A percentile compares a stretch with the other conserved stretches of the same genome.
phyloP scores from a whole-genome alignment of 345 rosid species.

The Syzygium jambos region DNA sequence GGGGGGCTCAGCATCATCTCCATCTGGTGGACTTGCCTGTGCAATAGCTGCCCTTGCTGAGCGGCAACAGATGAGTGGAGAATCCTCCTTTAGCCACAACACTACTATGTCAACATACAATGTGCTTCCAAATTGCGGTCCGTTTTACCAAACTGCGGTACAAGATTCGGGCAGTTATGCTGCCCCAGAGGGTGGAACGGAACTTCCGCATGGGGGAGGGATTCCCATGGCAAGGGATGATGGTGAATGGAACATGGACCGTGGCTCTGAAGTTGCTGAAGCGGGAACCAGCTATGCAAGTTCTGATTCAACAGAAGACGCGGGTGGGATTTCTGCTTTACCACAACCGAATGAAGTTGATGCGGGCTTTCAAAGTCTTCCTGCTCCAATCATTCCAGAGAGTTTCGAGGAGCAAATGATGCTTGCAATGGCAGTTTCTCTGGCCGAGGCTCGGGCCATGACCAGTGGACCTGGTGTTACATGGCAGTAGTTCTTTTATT shows the following conservation, averaged over 20 bases:
- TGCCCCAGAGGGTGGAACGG: constrained; percentile 17
- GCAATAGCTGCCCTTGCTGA: constrained; percentile 88
- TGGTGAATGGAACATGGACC: constrained; percentile 46
- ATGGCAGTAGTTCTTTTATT: constrained; percentile 48
- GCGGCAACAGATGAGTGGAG: constrained; percentile 66
- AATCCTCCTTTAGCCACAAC: constrained; percentile 19
- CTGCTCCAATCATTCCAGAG: constrained; percentile 61
- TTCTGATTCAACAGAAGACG: constrained; percentile 47
- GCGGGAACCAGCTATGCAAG: constrained; percentile 68
- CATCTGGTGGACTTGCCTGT: constrained; percentile 80
- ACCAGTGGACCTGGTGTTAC: constrained; percentile 40
- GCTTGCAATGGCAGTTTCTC: constrained; percentile 91
- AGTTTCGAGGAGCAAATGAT: constrained; percentile 96
- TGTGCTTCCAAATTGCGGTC: constrained; percentile 42
- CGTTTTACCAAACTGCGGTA: constrained; percentile 34
- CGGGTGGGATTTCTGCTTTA: constrained; percentile 23
- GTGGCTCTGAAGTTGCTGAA: constrained; percentile 48
- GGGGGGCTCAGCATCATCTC: constrained; percentile 57
- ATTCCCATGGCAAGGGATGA: constrained; percentile 22
- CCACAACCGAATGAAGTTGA: constrained; percentile 28
- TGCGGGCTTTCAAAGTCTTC: constrained; percentile 16
- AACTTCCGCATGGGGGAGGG: constrained; percentile 18
- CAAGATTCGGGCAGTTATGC: constrained; percentile 33
- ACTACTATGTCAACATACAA: constrained; percentile 24
- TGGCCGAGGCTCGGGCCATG: constrained; percentile 70